Percentiles rank a stretch among this genome's conserved stretches.
Conservation (phyloP, 805 yeast genomes). For the Wickerhamiella bombiphila region DNA sequence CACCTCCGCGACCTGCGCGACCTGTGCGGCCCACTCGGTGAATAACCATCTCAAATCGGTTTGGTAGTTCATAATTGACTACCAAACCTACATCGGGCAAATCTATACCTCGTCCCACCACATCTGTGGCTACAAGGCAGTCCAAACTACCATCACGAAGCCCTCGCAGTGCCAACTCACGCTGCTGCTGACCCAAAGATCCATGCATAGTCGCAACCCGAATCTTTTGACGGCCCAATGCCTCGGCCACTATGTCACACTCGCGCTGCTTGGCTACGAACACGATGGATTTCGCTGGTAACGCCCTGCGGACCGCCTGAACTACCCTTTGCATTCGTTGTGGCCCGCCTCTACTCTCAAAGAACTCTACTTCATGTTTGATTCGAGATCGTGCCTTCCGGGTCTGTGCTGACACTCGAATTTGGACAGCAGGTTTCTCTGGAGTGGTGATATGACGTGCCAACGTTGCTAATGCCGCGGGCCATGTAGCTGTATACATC, state of each 20-base stretch:
- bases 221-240: slow-evolving; percentile 33
- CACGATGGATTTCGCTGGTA: slow-evolving; percentile 45
- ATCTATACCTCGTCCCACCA: slow-evolving; percentile 93
- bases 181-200: slow-evolving; percentile 64
- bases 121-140: slow-evolving; percentile 78
- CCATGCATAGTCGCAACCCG: slow-evolving; percentile 65
- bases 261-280: slow-evolving; percentile 66
- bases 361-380: slow-evolving; percentile 32
- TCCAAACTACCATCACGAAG: slow-evolving; percentile 43
- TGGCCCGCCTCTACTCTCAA: slow-evolving; percentile 15
- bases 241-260: slow-evolving; percentile 52
- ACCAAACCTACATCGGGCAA: slow-evolving; percentile 77
- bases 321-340: slow-evolving; percentile 23
- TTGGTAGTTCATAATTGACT: slow-evolving; percentile 73
- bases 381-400: slow-evolving; percentile 3
- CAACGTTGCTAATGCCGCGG: slow-evolving; percentile 52
- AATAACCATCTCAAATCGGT: slow-evolving; percentile 63
- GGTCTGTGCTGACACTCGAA: slow-evolving; percentile 21
- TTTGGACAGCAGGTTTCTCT: slow-evolving; percentile 42
- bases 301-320: slow-evolving; percentile 24
- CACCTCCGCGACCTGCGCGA: slow-evolving; percentile 75
- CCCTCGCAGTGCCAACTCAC: slow-evolving; percentile 60
- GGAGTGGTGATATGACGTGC: slow-evolving; percentile 52
- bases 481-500: slow-evolving; percentile 94
- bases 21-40: slow-evolving; percentile 97